Conservation (phyloP, 768 basidiomycete species). For the Suillus weaverae region DNA sequence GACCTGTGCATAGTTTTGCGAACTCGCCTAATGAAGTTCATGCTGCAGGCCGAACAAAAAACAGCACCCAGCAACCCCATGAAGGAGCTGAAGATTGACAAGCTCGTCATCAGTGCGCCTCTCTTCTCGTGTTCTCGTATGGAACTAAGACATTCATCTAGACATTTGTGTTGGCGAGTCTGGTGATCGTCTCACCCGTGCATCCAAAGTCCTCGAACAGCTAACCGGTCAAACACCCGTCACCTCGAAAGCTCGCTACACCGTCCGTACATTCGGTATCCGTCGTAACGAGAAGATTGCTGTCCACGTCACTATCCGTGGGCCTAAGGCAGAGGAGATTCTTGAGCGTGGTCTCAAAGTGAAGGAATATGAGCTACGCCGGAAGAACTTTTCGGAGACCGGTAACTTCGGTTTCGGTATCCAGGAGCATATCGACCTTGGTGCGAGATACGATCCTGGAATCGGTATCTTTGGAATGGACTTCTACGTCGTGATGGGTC, state of each 20-base stretch:
- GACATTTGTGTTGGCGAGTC: conserved; percentile 99
- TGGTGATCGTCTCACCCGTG: conserved; percentile 97
- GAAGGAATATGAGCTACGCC: conserved; percentile 98
- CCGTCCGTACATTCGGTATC: conserved; percentile 98
- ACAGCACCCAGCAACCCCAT: conserved; percentile 88
- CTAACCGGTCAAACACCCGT: conserved; percentile 99
- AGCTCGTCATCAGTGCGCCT: conserved; percentile 92
- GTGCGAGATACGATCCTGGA: conserved; percentile 95
- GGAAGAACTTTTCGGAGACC: conserved; percentile 97
- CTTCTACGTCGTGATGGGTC: conserved; percentile 97
- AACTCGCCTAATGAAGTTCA: conserved; percentile 1
- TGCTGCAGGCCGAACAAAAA: conserved; percentile 78
- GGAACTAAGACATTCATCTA: conserved; percentile 30
- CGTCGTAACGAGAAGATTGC: conserved; percentile 99
- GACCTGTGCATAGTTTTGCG: neutral
- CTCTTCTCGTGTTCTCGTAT: conserved; percentile 15
- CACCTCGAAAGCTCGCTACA: conserved; percentile 99
- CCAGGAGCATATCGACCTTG: conserved; percentile 98
- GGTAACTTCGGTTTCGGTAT: conserved; percentile 99
- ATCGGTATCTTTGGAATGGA: conserved; percentile 99
- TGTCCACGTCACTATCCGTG: conserved; percentile 97
- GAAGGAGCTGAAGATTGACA: conserved; percentile 96
- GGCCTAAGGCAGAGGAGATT: conserved; percentile 99
- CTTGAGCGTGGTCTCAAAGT: conserved; percentile 98
- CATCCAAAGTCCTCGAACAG: conserved; percentile 98